Conservation (phyloP, 2,329 filamentous ascomycete genomes). For the Aspergillus niger region DNA sequence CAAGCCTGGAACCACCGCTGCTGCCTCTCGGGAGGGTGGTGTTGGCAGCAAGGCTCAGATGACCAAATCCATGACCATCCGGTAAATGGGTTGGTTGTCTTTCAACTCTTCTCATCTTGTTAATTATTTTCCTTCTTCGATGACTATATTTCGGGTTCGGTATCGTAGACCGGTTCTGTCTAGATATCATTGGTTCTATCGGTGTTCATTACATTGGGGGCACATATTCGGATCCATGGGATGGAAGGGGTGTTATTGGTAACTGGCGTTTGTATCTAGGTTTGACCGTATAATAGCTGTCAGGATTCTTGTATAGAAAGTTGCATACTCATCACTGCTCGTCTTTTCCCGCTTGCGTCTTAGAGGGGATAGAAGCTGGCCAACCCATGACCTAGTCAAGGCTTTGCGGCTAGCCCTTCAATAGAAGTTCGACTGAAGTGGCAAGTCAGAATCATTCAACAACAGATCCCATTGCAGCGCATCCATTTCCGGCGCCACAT, state of each 20-base stretch:
- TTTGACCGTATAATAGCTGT: slow-evolving; percentile 11
- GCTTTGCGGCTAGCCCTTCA: not conserved
- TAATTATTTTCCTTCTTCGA: slow-evolving; percentile 12
- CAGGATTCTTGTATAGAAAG: slow-evolving; percentile 12
- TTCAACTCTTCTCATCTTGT: slow-evolving; percentile 10
- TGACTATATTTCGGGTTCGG: slow-evolving; percentile 1
- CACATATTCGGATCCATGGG: slow-evolving; percentile 5
- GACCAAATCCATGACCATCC: slow-evolving; percentile 94
- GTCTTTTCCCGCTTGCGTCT: not conserved
- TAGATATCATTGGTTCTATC: slow-evolving; percentile 4
- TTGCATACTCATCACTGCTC: not conserved
- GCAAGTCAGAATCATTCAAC: slow-evolving; percentile 1
- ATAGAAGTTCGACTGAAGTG: not conserved
- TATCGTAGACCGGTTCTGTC: slow-evolving; percentile 3
- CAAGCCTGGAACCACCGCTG: slow-evolving; percentile 75
- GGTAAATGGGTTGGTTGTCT: slow-evolving; percentile 52
- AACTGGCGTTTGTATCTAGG: slow-evolving; percentile 18
- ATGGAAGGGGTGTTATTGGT: not conserved
- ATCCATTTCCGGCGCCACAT: slow-evolving; percentile 1
- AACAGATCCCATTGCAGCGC: slow-evolving; percentile 6
- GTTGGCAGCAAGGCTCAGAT: slow-evolving; percentile 78
- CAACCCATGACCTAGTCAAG: not conserved
- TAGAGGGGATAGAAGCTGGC: not conserved
- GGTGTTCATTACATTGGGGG: slow-evolving; percentile 3
- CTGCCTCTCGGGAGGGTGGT: slow-evolving; percentile 63